A percentile compares a stretch with the other conserved stretches of the same genome.
These are phyloP conservation scores for Colletotrichum salicis DNA, from an alignment of 2,329 filamentous ascomycete species.

Conservation along the genomic window DNA sequence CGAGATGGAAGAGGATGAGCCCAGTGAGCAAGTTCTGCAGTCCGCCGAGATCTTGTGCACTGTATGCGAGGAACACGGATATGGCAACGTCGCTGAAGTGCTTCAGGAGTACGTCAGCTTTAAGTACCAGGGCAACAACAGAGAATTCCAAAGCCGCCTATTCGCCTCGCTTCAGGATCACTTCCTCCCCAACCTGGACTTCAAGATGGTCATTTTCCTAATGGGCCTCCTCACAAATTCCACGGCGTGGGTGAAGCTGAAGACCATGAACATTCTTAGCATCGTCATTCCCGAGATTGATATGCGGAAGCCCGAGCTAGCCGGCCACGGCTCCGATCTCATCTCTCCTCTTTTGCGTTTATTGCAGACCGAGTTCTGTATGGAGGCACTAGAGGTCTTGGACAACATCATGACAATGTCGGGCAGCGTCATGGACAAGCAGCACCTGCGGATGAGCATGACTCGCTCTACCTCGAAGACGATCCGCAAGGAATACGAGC, in stretches of 20 bases:
- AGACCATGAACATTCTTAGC: constrained; percentile 90
- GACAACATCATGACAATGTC: constrained; percentile 97
- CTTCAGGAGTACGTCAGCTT: constrained; percentile 76
- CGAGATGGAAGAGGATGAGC: constrained; percentile 74
- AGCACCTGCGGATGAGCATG: constrained; percentile 98
- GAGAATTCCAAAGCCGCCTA: constrained; percentile 81
- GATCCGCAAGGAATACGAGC: constrained; percentile 93
- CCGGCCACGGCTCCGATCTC: constrained; percentile 90
- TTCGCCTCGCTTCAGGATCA: constrained; percentile 78
- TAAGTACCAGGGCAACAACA: constrained; percentile 69
- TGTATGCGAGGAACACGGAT: constrained; percentile 78
- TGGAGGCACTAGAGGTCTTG: constrained; percentile 89
- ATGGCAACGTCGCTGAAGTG: constrained; percentile 73
- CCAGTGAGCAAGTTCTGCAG: constrained; percentile 65
- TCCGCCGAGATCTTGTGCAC: constrained; percentile 77
- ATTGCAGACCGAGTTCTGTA: constrained; percentile 92
- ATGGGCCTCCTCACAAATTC: constrained; percentile 93
- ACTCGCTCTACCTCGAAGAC: constrained; percentile 85
- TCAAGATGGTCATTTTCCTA: constrained; percentile 86
- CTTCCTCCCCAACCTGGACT: constrained; percentile 86
- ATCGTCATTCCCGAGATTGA: constrained; percentile 89
- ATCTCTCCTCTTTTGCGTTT: constrained; percentile 92
- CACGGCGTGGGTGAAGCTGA: constrained; percentile 88
- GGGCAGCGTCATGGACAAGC: constrained; percentile 89
- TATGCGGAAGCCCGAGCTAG: constrained; percentile 90